Percentiles rank a stretch among this genome's conserved stretches.
Evolutionary conservation across 306 rosid species (phyloP).

Genomic region (Cajanus cajan): DNA sequence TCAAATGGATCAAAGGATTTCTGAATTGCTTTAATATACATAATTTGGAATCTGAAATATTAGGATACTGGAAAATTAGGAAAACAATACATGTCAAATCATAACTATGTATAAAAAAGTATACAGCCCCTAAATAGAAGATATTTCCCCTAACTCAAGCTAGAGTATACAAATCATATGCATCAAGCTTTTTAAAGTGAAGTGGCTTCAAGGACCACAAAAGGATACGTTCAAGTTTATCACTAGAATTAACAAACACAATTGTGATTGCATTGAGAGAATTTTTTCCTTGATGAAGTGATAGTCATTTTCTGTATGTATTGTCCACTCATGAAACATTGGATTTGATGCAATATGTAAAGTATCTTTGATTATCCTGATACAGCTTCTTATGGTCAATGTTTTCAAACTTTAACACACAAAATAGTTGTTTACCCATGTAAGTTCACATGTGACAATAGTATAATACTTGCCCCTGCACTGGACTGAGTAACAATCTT

Average conservation of each 20-base stretch:
- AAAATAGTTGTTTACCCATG: neutral
- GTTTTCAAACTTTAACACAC: neutral
- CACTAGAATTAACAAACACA: neutral
- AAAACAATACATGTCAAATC: neutral
- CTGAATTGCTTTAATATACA: neutral
- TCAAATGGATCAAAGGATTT: neutral
- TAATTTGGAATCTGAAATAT: slow-evolving; percentile 7
- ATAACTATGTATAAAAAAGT: neutral
- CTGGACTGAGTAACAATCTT: neutral
- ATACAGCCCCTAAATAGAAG: neutral
- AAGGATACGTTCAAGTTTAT: neutral
- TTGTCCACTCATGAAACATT: neutral
- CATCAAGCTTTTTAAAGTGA: neutral
- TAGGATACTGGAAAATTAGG: neutral
- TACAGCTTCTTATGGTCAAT: neutral
- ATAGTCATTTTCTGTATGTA: neutral
- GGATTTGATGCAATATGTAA: neutral
- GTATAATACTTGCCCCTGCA: neutral
- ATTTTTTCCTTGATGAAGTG: neutral
- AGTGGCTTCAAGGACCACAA: neutral
- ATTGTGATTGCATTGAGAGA: neutral
- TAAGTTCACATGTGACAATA: neutral
- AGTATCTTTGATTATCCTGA: neutral
- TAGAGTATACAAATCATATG: neutral
- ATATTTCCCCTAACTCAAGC: neutral